Base-by-base conservation (phyloP, 2,329 filamentous ascomycete genomes). In the Phyllosticta paracitricarpa region DNA sequence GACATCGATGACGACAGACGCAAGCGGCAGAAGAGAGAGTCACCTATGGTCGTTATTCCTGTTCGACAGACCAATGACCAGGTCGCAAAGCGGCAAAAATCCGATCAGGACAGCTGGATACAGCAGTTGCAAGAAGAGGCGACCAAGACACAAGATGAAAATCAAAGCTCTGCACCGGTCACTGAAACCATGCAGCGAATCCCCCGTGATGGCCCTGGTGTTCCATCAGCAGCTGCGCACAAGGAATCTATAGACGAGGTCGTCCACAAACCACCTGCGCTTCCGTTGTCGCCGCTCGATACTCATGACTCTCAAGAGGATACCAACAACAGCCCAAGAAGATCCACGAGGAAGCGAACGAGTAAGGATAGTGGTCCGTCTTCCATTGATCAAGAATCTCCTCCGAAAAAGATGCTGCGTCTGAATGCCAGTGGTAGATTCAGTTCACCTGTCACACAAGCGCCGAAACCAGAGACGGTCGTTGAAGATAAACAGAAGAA, bases 371-470 rank as follows among this genome's bases (percentile, higher is more conserved):
- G n/a, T 17, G 61, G 4, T n/a, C 51, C 35, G 5, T 26, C 54
- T 17, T 48, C 58, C 4, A 25, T 26, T 17, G 54, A 53, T 6
- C 48, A 56, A 28, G 40, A 26, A 17, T 52, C 66, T 9, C 70
- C 69, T 1, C 72, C 70, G 59, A 73, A 70, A 59, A 74, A 72
- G 61, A 69, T 72, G 35, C 58, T 78, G 57, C 73, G 73, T 60
- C 64, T 80, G 48, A 77, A 72, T 57, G 75, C 74, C 25, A 74
- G 71, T 28, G 78, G 78, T n/a, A 78, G 72, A 60, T 73, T 80
- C n/a, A 70, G 76, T 59, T 76, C 73, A 3, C 77, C 77, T 3
- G 70, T 73, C 26, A 68, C 71, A 22, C 72, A 72, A 7, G 71
- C 71, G 40, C 54, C 59, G 53, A 63, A 60, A 9, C 56, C 61